Evolutionary conservation across 2,329 filamentous ascomycete genomes (phyloP).

Genomic region (Colletotrichum aenigma): DNA sequence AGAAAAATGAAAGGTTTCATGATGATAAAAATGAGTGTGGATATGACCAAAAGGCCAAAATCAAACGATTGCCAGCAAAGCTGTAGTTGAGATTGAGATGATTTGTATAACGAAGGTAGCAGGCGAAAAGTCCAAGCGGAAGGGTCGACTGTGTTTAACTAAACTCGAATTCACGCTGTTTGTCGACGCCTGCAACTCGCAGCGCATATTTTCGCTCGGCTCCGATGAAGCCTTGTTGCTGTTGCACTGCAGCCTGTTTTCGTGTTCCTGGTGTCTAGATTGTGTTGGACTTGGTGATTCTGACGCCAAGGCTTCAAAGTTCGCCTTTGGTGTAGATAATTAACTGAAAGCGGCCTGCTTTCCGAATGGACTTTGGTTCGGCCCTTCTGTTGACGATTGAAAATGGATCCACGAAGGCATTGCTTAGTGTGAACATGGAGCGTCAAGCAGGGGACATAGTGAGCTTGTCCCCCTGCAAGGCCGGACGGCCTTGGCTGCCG

Average conservation of each 20-base stretch:
- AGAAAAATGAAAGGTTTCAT: not conserved
- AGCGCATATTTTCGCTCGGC: not conserved
- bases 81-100: not conserved
- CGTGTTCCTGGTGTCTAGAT: not conserved
- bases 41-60: not conserved
- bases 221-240: not conserved
- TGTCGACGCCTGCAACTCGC: not conserved
- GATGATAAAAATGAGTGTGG: not conserved
- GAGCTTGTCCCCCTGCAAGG: not conserved
- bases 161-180: not conserved
- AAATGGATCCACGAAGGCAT: not conserved
- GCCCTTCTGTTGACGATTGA: not conserved
- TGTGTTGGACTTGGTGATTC: not conserved
- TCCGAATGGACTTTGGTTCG: not conserved
- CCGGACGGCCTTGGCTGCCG: not conserved
- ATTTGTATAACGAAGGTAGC: not conserved
- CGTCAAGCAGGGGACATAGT: not conserved
- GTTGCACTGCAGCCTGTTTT: not conserved
- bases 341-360: not conserved
- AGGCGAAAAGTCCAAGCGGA: not conserved
- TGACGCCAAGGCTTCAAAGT: not conserved
- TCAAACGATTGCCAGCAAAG: not conserved
- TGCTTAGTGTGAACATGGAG: not conserved
- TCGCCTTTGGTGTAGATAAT: not conserved
- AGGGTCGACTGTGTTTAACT: not conserved